Evolutionary conservation across 306 rosid genomes (phyloP).

Genomic region (Dicorynia guianensis): DNA sequence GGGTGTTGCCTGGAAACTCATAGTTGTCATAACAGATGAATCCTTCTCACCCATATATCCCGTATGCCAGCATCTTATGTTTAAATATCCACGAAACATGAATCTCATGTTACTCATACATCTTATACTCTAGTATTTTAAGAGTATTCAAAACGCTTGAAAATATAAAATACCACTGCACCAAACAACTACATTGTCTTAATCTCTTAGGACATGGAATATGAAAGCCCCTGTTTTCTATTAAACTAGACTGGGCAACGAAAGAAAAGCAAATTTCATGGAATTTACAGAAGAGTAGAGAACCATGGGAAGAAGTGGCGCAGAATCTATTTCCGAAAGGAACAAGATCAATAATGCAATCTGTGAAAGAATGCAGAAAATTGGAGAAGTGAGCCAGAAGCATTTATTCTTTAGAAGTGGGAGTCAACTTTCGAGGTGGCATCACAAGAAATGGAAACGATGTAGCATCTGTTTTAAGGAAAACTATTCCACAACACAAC

Average conservation of each 20-base stretch:
- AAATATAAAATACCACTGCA: no score
- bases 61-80: no score
- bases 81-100: no score
- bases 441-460: background rate
- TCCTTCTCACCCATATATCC: no score
- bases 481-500: no score
- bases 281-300: constrained; percentile 1
- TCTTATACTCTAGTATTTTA: no score
- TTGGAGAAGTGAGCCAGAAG: background rate
- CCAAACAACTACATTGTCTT: no score
- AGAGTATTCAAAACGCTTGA: no score
- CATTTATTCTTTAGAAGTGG: constrained; percentile 36
- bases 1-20: background rate
- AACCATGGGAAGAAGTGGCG: constrained; percentile 32
- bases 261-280: constrained; percentile 9
- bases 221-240: background rate
- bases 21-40: no score
- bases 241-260: constrained; percentile 5
- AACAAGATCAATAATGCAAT: constrained; percentile 29
- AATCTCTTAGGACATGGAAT: constrained; percentile 2
- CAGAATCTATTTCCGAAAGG: constrained; percentile 42
- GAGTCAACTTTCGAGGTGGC: background rate
- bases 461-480: background rate
- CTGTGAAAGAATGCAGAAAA: constrained; percentile 13
- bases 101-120: no score